Percentiles rank a stretch among this genome's conserved stretches.
phyloP scores from a whole-genome alignment of 2,329 filamentous ascomycete species.

The Plenodomus tracheiphilus region DNA sequence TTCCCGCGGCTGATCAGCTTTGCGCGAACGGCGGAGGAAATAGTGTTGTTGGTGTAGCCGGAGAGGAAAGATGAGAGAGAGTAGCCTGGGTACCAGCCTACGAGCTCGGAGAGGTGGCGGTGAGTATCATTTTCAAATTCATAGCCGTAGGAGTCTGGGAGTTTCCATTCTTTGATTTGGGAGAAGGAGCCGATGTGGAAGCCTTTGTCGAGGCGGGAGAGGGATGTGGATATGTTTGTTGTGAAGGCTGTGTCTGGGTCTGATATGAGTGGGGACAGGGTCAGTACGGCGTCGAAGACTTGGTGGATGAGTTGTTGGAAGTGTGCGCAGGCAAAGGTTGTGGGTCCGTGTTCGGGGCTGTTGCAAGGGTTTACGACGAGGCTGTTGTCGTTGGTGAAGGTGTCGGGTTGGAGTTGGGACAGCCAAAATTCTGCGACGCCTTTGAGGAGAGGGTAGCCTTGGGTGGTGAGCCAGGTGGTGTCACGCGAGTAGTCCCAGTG shows the following conservation, averaged over 20 bases:
- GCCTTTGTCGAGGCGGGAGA: constrained; percentile 55
- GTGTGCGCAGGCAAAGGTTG: constrained; percentile 58
- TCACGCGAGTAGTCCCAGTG: constrained; percentile 59
- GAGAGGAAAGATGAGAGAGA: constrained; percentile 48
- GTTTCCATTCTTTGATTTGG: constrained; percentile 57
- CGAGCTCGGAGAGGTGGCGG: constrained; percentile 59
- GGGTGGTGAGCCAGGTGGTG: constrained; percentile 47
- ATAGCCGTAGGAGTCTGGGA: constrained; percentile 44
- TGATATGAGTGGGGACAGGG: constrained; percentile 15
- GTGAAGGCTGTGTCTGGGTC: constrained; percentile 41
- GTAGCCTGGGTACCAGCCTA: constrained; percentile 61
- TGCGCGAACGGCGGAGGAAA: constrained; percentile 51
- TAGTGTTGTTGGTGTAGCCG: constrained; percentile 50
- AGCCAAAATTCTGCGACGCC: constrained; percentile 61
- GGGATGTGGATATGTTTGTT: constrained; percentile 45
- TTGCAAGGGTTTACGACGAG: constrained; percentile 63
- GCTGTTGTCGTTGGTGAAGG: constrained; percentile 54
- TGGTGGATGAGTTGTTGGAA: constrained; percentile 56
- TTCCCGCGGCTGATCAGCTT: constrained; percentile 53
- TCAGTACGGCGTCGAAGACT: constrained; percentile 39
- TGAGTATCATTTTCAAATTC: constrained; percentile 52
- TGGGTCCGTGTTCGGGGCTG: constrained; percentile 59
- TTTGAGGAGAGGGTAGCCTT: constrained; percentile 59
- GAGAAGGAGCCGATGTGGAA: constrained; percentile 52
- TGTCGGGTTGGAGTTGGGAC: constrained; percentile 56